phyloP scores from a whole-genome alignment of 108 stramenopile genomes.

The Fragilariopsis cylindrus region DNA sequence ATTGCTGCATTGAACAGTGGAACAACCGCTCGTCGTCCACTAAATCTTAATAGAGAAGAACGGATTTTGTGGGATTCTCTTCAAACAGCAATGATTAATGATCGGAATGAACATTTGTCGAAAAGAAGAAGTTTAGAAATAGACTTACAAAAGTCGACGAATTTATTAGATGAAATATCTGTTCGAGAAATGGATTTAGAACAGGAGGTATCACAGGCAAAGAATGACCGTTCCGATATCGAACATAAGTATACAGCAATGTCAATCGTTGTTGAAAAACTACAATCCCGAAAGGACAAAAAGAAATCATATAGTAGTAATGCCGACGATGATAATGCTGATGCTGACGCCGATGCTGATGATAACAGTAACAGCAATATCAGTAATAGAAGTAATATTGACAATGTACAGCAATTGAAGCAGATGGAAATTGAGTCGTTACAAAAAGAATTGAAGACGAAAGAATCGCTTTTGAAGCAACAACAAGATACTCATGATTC shows the following conservation, averaged over 20 bases:
- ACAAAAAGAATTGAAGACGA: slow-evolving; percentile 21
- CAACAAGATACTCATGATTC: slow-evolving; percentile 39
- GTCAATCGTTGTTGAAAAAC: background rate
- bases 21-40: slow-evolving; percentile 16
- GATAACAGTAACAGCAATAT: background rate
- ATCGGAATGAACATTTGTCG: slow-evolving; percentile 13
- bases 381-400: background rate
- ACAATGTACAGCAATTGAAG: background rate
- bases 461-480: slow-evolving; percentile 4
- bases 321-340: background rate
- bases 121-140: slow-evolving; percentile 12
- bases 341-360: background rate
- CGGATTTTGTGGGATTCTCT: slow-evolving; percentile 41
- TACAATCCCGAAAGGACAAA: background rate
- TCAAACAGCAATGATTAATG: slow-evolving; percentile 30
- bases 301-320: background rate
- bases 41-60: slow-evolving; percentile 38
- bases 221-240: background rate
- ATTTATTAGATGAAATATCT: background rate
- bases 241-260: slow-evolving; percentile 16
- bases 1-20: slow-evolving; percentile 22
- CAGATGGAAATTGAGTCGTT: slow-evolving; percentile 18
- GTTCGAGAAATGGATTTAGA: slow-evolving; percentile 25
- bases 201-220: slow-evolving; percentile 15
- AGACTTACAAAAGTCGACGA: slow-evolving; percentile 16